Percentiles rank a stretch among this genome's conserved stretches.
These are phyloP conservation scores for Quercus suber DNA, from an alignment of 306 rosid species.

Conservation along the genomic window DNA sequence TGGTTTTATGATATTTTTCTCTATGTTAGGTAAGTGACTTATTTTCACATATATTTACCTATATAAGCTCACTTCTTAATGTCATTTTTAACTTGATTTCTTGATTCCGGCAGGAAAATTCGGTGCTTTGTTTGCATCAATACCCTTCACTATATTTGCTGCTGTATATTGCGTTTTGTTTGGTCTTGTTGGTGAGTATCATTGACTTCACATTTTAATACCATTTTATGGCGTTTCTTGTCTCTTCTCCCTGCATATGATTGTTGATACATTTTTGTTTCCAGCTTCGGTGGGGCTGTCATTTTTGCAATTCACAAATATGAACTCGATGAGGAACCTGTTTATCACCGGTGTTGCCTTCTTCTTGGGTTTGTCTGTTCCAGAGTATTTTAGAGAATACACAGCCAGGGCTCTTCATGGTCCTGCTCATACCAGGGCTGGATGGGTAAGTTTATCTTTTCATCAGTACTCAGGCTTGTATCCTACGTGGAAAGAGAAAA, in stretches of 20 bases:
- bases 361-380: constrained; percentile 87
- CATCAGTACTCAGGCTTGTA: neutral
- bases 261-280: constrained; percentile 5
- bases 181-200: constrained; percentile 87
- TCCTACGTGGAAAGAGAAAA: neutral
- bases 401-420: constrained; percentile 85
- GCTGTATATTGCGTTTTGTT: constrained; percentile 88
- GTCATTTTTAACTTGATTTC: constrained; percentile 2
- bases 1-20: constrained; percentile 98
- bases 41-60: neutral
- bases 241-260: constrained; percentile 10
- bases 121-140: constrained; percentile 96
- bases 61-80: neutral
- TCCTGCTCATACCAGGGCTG: constrained; percentile 86
- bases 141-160: constrained; percentile 90
- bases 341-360: constrained; percentile 81
- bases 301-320: constrained; percentile 97
- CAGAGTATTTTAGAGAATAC: constrained; percentile 85
- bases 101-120: constrained; percentile 71
- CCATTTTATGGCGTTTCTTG: neutral
- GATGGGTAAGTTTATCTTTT: constrained; percentile 77
- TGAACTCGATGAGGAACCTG: constrained; percentile 97
- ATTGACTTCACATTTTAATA: neutral
- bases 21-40: constrained; percentile 65
- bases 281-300: constrained; percentile 98